Percentiles rank a stretch among this genome's conserved stretches.
Conservation (phyloP, 495 filamentous ascomycete genomes). For the Talaromyces ruber region DNA sequence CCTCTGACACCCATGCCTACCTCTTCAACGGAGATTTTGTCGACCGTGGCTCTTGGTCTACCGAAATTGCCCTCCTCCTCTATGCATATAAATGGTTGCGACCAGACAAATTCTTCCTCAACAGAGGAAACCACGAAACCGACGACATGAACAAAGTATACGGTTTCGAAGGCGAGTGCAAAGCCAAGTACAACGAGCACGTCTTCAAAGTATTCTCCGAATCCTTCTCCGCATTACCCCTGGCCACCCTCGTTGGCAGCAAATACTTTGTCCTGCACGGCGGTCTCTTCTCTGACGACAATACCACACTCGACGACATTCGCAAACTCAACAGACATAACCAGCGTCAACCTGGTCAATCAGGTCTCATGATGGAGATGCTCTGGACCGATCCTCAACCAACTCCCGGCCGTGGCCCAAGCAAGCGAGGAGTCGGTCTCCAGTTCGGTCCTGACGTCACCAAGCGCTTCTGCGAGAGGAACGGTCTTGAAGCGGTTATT, state of each 20-base stretch:
- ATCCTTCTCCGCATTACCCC: slow-evolving; percentile 88
- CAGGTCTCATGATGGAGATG: slow-evolving; percentile 99
- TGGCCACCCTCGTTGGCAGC: slow-evolving; percentile 85
- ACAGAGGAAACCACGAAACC: slow-evolving; percentile 98
- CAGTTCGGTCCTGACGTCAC: slow-evolving; percentile 97
- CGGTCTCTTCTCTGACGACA: slow-evolving; percentile 96
- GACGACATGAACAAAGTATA: slow-evolving; percentile 99
- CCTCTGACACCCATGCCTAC: slow-evolving; percentile 77
- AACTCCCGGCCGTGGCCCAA: slow-evolving; percentile 77
- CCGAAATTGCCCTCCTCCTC: slow-evolving; percentile 85
- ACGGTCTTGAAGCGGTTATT: slow-evolving; percentile 90
- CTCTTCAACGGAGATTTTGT: slow-evolving; percentile 99
- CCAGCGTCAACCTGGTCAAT: slow-evolving; percentile 92
- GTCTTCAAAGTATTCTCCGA: slow-evolving; percentile 98
- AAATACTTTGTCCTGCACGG: slow-evolving; percentile 94
- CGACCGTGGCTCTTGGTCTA: slow-evolving; percentile 95
- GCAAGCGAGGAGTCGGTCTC: slow-evolving; percentile 92
- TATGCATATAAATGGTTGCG: slow-evolving; percentile 97
- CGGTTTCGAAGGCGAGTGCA: slow-evolving; percentile 97
- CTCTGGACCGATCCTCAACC: slow-evolving; percentile 96
- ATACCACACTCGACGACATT: slow-evolving; percentile 84
- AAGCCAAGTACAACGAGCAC: slow-evolving; percentile 93
- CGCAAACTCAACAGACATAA: slow-evolving; percentile 84
- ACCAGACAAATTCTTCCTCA: slow-evolving; percentile 84
- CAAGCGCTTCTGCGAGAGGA: slow-evolving; percentile 92